Conservation (phyloP, 495 filamentous ascomycete genomes). For the Trichoderma reesei region DNA sequence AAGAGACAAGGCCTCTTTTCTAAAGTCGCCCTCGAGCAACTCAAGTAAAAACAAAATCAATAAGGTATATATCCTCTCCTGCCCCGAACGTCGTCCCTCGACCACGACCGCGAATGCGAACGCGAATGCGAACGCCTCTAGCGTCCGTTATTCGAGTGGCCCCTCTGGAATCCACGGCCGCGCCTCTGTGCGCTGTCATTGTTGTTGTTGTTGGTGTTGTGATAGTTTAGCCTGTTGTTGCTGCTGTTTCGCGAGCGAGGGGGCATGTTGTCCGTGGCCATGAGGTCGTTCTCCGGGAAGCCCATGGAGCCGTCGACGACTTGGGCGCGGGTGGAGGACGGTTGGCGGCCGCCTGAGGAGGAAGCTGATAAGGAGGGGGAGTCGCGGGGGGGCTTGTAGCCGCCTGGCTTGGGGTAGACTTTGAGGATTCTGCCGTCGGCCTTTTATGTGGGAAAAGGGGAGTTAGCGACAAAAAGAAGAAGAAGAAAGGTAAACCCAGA, state of each 20-base stretch:
- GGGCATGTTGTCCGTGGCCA: neutral
- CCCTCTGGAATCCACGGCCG: constrained; percentile 25
- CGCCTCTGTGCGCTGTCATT: constrained; percentile 18
- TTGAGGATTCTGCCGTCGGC: constrained; percentile 77
- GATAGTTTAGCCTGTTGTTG: constrained; percentile 25
- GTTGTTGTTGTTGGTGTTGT: constrained; percentile 15
- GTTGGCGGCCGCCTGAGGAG: neutral
- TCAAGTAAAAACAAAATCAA: neutral
- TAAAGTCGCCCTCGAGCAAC: neutral
- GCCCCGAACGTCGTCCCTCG: neutral
- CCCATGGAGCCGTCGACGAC: constrained; percentile 54
- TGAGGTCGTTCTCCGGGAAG: constrained; percentile 39
- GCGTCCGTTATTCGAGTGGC: neutral
- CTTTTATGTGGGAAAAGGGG: constrained; percentile 29
- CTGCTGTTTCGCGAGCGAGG: neutral
- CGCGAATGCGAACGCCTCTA: neutral
- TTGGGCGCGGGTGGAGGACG: constrained; percentile 22
- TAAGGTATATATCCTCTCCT: neutral
- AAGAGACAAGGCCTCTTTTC: no score
- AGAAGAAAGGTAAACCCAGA: neutral
- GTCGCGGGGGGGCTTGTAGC: constrained; percentile 12
- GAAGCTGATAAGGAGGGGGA: neutral
- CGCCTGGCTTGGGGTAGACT: constrained; percentile 57
- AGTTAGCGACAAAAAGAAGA: neutral
- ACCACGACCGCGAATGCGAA: no score